Evolutionary conservation across 768 basidiomycete species (phyloP), one percentile per base, ranked within the genome.

Genomic region (Hemileccinum impolitum): DNA sequence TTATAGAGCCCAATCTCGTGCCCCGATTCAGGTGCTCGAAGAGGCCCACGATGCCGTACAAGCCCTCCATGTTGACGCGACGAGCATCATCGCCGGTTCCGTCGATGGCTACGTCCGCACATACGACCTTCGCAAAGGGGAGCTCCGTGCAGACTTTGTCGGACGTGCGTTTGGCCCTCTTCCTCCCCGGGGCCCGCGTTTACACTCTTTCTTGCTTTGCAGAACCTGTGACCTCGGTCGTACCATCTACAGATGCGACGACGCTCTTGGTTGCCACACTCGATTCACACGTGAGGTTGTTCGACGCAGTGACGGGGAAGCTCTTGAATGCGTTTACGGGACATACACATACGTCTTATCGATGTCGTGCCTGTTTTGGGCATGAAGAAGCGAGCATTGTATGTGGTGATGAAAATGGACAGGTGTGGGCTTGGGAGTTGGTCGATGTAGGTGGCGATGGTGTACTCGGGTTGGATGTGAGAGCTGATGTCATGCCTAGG

Each of bases 101-200:
- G 86, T 96, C 6, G 96, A 99, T 53, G 95, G 96, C 3, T 78
- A 87, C 63, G 83, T 95, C 38, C 82, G 96, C 17, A 91, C 90
- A 9, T 97, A 98, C 68, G 96, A 99, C 68, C 75, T 99, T 28
- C 86, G 96, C 45, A 92, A 87, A 73, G 96, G 96, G 19, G 84
- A 95, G 64, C 71, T 97, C 25, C 81, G 87, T 8, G 79, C 88
- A 38, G 96, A 99, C 67, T 93, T 83, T 62, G 79, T 98, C 56
- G 95, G 95, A 8, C 81, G 93, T 94, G 66, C 59, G 90, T 80
- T 23, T 12, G 13, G 3, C 19, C 10, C 0, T 23, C n/a, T 11
- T 34, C 31, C 31, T 18, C 7, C 39, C 13, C 31, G 11, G 36
- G 15, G 45, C 36, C 10, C 41, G 32, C 19, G 23, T 23, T 23